These are phyloP conservation scores for Pythium rhizo-oryzae DNA, from an alignment of 352 stramenopile species.

Conservation along the genomic window DNA sequence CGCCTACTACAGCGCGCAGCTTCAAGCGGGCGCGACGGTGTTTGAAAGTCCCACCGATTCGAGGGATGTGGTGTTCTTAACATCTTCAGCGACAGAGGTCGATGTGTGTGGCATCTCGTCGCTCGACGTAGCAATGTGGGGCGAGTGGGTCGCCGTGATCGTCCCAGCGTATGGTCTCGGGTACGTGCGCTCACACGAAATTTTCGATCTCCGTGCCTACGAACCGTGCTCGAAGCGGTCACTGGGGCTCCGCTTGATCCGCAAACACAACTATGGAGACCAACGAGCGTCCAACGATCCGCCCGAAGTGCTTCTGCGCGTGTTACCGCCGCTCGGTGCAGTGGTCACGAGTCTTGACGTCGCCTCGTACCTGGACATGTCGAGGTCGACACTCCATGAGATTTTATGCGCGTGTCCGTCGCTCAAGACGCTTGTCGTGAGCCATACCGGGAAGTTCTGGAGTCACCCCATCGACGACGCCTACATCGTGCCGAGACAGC, in stretches of 20 bases:
- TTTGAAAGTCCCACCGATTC: too few relatives aligned
- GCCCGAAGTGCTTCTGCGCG: neutral
- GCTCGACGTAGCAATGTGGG: constrained; percentile 1
- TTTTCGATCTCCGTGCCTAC: neutral
- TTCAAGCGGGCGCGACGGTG: neutral
- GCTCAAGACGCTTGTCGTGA: too few relatives aligned
- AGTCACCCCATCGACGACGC: too few relatives aligned
- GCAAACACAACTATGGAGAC: too few relatives aligned
- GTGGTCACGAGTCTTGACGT: neutral
- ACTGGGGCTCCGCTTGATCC: neutral
- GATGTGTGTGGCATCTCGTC: constrained; percentile 11
- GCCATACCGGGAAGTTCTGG: too few relatives aligned
- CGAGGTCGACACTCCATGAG: too few relatives aligned
- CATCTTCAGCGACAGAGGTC: neutral
- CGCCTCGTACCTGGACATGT: neutral
- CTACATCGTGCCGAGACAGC: too few relatives aligned
- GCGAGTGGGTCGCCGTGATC: constrained; percentile 5
- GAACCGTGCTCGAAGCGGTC: neutral
- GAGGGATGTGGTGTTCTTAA: neutral
- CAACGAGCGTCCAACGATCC: neutral
- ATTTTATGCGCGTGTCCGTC: too few relatives aligned
- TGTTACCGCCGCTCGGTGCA: neutral
- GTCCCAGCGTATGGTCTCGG: constrained; percentile 5
- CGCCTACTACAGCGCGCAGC: neutral
- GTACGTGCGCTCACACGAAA: neutral